Evolutionary conservation across 805 yeast species (phyloP).

Genomic region (Maudiozyma turicensis): DNA sequence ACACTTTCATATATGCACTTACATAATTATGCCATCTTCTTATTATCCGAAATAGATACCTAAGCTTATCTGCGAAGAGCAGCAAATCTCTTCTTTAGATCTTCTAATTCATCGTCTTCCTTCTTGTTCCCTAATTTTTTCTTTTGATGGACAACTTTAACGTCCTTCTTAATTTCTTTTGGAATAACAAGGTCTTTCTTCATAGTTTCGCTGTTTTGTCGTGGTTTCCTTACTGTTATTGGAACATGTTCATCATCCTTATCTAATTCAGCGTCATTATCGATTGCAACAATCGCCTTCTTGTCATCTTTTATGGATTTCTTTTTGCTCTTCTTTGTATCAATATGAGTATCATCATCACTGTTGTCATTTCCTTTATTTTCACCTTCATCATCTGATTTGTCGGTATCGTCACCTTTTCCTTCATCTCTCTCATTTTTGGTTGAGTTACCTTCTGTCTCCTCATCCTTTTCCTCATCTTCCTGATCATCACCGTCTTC

Average conservation of each 20-base stretch:
- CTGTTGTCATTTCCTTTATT: background rate
- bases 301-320: slow-evolving; percentile 11
- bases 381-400: background rate
- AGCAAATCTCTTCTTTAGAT: slow-evolving; percentile 62
- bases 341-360: background rate
- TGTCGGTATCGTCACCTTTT: slow-evolving; percentile 6
- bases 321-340: background rate
- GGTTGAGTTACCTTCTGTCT: slow-evolving; percentile 34
- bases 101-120: slow-evolving; percentile 47
- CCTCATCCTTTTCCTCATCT: slow-evolving; percentile 8
- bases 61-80: slow-evolving; percentile 44
- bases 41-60: no score
- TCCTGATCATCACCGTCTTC: background rate
- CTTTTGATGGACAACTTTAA: slow-evolving; percentile 21
- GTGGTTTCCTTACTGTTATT: slow-evolving; percentile 35
- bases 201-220: slow-evolving; percentile 33
- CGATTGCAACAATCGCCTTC: slow-evolving; percentile 32
- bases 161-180: slow-evolving; percentile 32
- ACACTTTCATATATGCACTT: no score
- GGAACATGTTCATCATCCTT: slow-evolving; percentile 28
- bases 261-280: slow-evolving; percentile 27
- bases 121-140: slow-evolving; percentile 11
- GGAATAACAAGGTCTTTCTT: slow-evolving; percentile 33
- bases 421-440: background rate
- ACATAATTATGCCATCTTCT: no score